Evolutionary conservation across 768 basidiomycete genomes (phyloP).

Genomic region (Tremella yokohamensis): DNA sequence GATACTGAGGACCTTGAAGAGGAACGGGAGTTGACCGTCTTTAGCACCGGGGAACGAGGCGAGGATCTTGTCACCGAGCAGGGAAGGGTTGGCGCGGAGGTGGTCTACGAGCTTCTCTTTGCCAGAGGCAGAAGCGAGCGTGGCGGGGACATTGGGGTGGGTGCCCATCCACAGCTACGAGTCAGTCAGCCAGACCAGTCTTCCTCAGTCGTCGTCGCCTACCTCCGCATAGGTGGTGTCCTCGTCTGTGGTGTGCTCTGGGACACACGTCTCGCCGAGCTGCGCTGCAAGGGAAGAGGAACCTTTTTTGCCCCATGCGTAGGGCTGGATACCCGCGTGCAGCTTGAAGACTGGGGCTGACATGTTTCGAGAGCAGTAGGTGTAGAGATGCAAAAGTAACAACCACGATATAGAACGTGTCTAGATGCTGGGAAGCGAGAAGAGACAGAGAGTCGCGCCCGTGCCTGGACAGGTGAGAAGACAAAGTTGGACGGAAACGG

Average conservation of each 20-base stretch:
- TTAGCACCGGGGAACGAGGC: conserved; percentile 56
- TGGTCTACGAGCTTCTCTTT: conserved; percentile 58
- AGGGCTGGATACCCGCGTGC: conserved; percentile 75
- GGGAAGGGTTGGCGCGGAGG: conserved; percentile 63
- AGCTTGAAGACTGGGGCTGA: conserved; percentile 64
- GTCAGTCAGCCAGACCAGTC: conserved; percentile 6
- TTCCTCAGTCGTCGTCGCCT: conserved; percentile 42
- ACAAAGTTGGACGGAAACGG: no score
- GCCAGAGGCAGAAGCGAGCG: conserved; percentile 52
- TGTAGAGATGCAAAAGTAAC: not conserved
- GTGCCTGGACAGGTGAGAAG: no score
- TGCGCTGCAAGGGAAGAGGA: conserved; percentile 79
- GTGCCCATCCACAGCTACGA: conserved; percentile 97
- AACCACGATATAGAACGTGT: not conserved
- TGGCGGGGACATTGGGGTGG: conserved; percentile 70
- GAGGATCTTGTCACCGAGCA: conserved; percentile 63
- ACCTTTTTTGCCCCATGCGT: conserved; percentile 93
- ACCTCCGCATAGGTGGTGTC: conserved; percentile 88
- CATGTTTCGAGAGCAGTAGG: not conserved
- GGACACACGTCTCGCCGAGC: conserved; percentile 63
- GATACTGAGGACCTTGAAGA: conserved; percentile 89
- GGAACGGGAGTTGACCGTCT: conserved; percentile 76
- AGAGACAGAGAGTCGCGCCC: no score
- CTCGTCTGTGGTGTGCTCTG: conserved; percentile 67
- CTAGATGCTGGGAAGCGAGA: no score